Evolutionary conservation across 2,329 filamentous ascomycete genomes (phyloP).

Genomic region (Fusarium humuli): DNA sequence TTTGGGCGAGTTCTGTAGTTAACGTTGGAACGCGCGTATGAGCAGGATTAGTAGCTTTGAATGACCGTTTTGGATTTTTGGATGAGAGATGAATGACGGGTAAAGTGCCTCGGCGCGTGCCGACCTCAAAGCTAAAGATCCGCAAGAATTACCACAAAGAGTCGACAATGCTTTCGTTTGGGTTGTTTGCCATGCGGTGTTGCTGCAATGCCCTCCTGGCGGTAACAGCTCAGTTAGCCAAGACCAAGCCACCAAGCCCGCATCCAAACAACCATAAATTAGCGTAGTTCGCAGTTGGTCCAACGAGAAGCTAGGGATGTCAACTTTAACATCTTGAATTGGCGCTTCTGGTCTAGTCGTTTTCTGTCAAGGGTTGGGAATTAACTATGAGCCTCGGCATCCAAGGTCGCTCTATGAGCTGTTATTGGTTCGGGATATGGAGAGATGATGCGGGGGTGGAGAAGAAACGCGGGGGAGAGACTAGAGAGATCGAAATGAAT

Average conservation of each 20-base stretch:
- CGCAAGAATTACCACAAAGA: constrained; percentile 24
- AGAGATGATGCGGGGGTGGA: constrained; percentile 31
- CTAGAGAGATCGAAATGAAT: constrained; percentile 1
- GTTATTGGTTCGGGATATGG: constrained; percentile 31
- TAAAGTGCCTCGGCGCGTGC: constrained; percentile 15
- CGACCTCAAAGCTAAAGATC: constrained; percentile 7
- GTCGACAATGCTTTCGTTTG: constrained; percentile 4
- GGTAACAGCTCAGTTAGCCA: constrained; percentile 18
- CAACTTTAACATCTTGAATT: constrained; percentile 1
- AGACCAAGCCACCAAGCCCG: neutral
- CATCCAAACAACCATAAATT: constrained; percentile 38
- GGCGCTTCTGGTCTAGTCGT: neutral
- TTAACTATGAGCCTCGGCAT: constrained; percentile 35
- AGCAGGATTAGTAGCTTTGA: constrained; percentile 9
- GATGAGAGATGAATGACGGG: neutral
- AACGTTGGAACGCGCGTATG: neutral
- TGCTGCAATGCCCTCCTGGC: constrained; percentile 3
- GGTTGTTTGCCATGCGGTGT: constrained; percentile 13
- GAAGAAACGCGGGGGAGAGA: constrained; percentile 28
- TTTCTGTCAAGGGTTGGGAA: neutral
- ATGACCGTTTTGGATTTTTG: constrained; percentile 12
- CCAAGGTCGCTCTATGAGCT: constrained; percentile 20
- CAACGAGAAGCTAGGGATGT: constrained; percentile 10
- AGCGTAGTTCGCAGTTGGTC: constrained; percentile 17
- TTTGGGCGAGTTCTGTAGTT: neutral